Evolutionary conservation across 176 grass and related monocot species (phyloP), one percentile per base, ranked within the genome.

Genomic region (Oryza nivara): DNA sequence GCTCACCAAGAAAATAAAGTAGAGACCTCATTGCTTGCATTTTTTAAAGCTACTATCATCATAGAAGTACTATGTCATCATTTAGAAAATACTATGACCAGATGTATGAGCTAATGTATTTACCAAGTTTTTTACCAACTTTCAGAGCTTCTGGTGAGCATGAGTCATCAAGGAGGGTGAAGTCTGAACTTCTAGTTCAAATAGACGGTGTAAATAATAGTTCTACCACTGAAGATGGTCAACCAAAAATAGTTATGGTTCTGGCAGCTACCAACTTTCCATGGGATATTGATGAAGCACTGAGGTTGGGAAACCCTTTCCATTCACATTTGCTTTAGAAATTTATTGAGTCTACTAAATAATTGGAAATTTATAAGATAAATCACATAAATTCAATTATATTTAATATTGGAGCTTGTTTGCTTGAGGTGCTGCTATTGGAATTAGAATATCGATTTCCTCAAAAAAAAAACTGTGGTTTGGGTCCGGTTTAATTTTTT

Each of bases 121-220:
- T 71, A 36, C 65, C 32, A 67, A 67, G 58, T 75, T 67, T 75
- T 56, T 77, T 76, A 41, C 28, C 19, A 63, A 34, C 69, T 73
- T 73, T 52, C 82, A 97, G 95, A 80, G 90, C 90, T 86, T 97
- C 95, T 85, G 95, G 95, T 73, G 95, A 97, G 87, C 95, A 97
- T 82, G 96, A 99, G 74, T 99, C 96, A 44, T 99, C 96, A 38
- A 99, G 96, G 86, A 96, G 96, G 52, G 96, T 99, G 52, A 99
- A 99, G 48, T 99, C 96, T 73, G 96, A 99, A 96, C 93, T 99
- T 78, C 75, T 99, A 48, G 96, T 99, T 49, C 96, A 99, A 90
- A 92, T 99, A 80, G 95, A 97, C 80, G 95, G 95, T 86, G 95
- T 97, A 58, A 97, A 97, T 47, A 91, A 94, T 68, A 97, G 88